These are phyloP conservation scores for Sclerotiophoma versabilis DNA, from an alignment of 2,329 filamentous ascomycete species.

Conservation along the genomic window DNA sequence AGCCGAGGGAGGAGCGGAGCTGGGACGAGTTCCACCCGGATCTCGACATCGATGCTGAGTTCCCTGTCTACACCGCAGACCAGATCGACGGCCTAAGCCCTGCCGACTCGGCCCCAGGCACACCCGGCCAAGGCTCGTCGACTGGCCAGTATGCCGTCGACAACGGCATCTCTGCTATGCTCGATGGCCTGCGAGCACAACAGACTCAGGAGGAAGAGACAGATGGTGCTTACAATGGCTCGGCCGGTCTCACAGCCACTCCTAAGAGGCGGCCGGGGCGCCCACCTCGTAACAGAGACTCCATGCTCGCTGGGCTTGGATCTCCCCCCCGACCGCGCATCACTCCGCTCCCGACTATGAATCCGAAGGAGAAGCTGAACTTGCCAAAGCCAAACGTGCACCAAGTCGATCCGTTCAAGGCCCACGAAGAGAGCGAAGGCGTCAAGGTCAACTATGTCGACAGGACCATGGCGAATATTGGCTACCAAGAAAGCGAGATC, in stretches of 20 bases:
- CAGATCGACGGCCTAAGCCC: conserved; percentile 78
- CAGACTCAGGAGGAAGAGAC: conserved; percentile 35
- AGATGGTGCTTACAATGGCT: conserved; percentile 17
- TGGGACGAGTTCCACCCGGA: conserved; percentile 99
- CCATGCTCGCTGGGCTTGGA: conserved; percentile 66
- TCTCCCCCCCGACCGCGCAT: conserved; percentile 69
- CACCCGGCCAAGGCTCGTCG: conserved; percentile 44
- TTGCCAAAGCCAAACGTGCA: conserved; percentile 78
- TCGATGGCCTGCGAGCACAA: conserved; percentile 46
- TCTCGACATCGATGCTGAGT: conserved; percentile 83
- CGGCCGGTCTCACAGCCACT: conserved; percentile 37
- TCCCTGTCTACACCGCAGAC: conserved; percentile 80
- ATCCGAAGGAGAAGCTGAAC: conserved; percentile 79
- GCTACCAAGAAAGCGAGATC: conserved; percentile 93
- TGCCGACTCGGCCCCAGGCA: conserved; percentile 56
- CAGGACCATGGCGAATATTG: conserved; percentile 93
- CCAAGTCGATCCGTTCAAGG: conserved; percentile 77
- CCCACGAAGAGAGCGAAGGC: conserved; percentile 83
- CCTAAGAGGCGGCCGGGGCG: conserved; percentile 68
- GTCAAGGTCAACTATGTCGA: conserved; percentile 92
- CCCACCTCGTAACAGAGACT: conserved; percentile 68
- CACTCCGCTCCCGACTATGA: conserved; percentile 79
- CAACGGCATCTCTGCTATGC: conserved; percentile 43
- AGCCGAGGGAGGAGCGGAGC: conserved; percentile 92
- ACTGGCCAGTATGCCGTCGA: conserved; percentile 44